Evolutionary conservation across 2,329 filamentous ascomycete species (phyloP).

Genomic region (Fusarium brachygibbosum): DNA sequence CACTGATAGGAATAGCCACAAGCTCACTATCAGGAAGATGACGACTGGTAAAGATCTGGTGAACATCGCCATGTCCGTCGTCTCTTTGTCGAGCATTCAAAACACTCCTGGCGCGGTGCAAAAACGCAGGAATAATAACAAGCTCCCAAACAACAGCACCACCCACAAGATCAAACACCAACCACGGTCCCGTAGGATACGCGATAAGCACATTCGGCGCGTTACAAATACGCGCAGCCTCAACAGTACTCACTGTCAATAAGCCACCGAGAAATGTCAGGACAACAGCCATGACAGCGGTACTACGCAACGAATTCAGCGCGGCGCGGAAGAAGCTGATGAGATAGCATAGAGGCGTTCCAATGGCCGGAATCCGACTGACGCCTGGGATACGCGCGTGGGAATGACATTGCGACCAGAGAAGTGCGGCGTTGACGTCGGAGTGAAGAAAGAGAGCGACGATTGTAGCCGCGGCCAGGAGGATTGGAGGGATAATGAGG

Average conservation of each 20-base stretch:
- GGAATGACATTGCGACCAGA: conserved; percentile 68
- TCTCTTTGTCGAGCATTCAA: conserved; percentile 40
- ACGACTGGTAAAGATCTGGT: conserved; percentile 47
- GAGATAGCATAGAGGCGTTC: conserved; percentile 63
- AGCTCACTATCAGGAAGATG: conserved; percentile 65
- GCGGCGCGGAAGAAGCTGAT: conserved; percentile 64
- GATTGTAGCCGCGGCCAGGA: conserved; percentile 61
- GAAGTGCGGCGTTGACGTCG: conserved; percentile 65
- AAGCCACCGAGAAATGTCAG: conserved; percentile 62
- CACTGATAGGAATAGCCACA: conserved; percentile 66
- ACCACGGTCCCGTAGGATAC: conserved; percentile 59
- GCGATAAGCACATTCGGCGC: conserved; percentile 54
- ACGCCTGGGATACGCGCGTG: conserved; percentile 60
- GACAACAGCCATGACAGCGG: conserved; percentile 58
- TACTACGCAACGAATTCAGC: conserved; percentile 57
- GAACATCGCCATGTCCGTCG: conserved; percentile 35
- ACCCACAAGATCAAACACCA: conserved; percentile 63
- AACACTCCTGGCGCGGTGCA: conserved; percentile 58
- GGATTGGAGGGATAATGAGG: conserved; percentile 63
- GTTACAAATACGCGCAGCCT: conserved; percentile 62
- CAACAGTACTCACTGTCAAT: conserved; percentile 64
- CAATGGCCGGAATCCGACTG: conserved; percentile 60
- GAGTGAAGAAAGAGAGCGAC: conserved; percentile 60
- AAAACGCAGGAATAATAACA: conserved; percentile 64
- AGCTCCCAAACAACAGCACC: conserved; percentile 67